phyloP scores from a whole-genome alignment of 139 green algal genomes.

The Desmodesmus armatus region DNA sequence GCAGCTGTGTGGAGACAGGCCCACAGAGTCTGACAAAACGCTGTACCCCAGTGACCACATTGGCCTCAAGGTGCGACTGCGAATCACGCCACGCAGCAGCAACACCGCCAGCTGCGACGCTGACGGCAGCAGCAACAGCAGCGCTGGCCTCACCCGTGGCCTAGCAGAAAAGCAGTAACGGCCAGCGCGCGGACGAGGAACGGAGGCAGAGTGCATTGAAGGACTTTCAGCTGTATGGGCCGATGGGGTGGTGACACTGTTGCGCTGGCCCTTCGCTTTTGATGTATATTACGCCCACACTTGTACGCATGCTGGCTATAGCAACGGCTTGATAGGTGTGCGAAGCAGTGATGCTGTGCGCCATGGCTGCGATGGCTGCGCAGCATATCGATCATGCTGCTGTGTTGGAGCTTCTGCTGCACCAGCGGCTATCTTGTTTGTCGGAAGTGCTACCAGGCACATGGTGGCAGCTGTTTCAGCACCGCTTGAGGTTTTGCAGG shows the following conservation, averaged over 20 bases:
- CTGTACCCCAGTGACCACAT: slow-evolving; percentile 62
- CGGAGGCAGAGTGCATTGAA: not conserved
- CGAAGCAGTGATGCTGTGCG: no score
- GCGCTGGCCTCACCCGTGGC: not conserved
- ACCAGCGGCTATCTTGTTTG: no score
- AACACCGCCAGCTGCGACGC: not conserved
- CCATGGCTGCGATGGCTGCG: no score
- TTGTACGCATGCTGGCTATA: no score
- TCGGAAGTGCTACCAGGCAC: no score
- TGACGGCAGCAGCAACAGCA: not conserved
- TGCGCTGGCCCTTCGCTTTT: no score
- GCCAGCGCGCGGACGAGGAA: not conserved
- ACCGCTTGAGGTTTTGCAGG: no score
- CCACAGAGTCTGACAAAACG: slow-evolving; percentile 45
- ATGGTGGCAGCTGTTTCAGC: no score
- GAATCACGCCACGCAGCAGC: slow-evolving; percentile 4
- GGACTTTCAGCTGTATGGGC: not conserved
- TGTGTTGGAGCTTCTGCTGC: no score
- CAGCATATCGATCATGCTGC: no score
- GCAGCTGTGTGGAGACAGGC: slow-evolving; percentile 36
- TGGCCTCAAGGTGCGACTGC: slow-evolving; percentile 45
- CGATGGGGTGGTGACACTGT: not conserved
- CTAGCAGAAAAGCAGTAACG: not conserved
- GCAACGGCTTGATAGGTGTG: no score
- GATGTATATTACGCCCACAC: no score